Percentiles rank a stretch among this genome's conserved stretches.
These are phyloP conservation scores for Rhodotorula sp. DNA, from an alignment of 1,284 basidiomycete species.

Conservation along the genomic window DNA sequence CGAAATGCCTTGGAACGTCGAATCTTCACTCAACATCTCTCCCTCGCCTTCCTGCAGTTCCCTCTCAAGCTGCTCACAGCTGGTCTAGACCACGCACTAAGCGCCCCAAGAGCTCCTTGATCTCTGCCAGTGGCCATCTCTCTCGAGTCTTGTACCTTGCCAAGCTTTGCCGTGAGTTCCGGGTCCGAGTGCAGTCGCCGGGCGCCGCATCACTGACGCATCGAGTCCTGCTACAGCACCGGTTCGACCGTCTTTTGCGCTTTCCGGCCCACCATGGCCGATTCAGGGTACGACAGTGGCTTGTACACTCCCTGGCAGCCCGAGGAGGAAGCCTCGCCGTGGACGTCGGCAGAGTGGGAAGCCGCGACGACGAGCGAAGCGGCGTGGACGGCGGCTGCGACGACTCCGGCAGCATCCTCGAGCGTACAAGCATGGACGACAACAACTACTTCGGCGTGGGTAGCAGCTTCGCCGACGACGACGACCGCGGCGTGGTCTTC, in stretches of 20 bases:
- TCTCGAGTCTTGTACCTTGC: too few relatives aligned
- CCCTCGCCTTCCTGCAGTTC: neutral
- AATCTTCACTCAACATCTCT: conserved; percentile 1
- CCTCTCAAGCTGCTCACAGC: neutral
- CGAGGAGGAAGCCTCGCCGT: neutral
- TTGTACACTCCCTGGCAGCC: conserved; percentile 27
- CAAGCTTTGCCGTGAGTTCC: neutral
- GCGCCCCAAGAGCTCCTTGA: too few relatives aligned
- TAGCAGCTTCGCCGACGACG: neutral
- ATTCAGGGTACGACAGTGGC: conserved; percentile 26
- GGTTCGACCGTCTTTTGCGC: neutral
- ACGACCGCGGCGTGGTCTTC: neutral
- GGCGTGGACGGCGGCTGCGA: neutral
- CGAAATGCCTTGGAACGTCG: neutral
- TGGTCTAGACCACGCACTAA: neutral
- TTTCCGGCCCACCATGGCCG: neutral
- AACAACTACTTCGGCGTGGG: neutral
- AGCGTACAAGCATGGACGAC: neutral
- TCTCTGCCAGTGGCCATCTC: too few relatives aligned
- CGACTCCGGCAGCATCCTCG: neutral
- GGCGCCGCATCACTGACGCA: neutral
- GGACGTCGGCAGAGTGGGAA: neutral
- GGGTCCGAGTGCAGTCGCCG: too few relatives aligned
- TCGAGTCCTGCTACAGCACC: neutral
- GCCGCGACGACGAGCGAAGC: neutral